phyloP scores from a whole-genome alignment of 345 rosid genomes.

The Trapa incisa region DNA sequence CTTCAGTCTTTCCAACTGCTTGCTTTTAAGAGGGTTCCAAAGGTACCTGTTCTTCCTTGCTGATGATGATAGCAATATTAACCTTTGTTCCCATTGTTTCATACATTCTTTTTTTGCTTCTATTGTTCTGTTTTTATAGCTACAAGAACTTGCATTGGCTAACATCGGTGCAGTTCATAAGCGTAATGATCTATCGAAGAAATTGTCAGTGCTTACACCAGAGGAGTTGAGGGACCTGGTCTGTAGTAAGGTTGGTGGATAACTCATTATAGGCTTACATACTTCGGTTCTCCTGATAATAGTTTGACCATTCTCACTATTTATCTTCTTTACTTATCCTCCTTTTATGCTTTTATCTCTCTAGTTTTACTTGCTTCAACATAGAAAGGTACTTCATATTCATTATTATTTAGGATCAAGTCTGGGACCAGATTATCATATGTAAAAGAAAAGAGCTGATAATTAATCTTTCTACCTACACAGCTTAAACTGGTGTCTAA shows the following conservation, averaged over 20 bases:
- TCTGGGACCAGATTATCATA: not conserved
- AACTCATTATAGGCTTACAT: conserved; percentile 5
- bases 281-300: not conserved
- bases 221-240: conserved; percentile 84
- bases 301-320: not conserved
- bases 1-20: conserved; percentile 83
- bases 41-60: conserved; percentile 31
- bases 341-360: not conserved
- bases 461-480: conserved; percentile 8
- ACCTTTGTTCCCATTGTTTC: not conserved
- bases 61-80: conserved; percentile 9
- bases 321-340: not conserved
- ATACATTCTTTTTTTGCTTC: conserved; percentile 6
- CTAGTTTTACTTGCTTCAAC: not conserved
- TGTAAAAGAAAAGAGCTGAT: not conserved
- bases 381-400: not conserved
- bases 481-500: conserved; percentile 85
- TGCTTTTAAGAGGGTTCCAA: conserved; percentile 79
- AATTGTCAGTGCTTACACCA: conserved; percentile 58
- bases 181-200: conserved; percentile 80
- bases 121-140: conserved; percentile 29
- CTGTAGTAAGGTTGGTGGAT: conserved; percentile 65
- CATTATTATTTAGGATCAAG: not conserved
- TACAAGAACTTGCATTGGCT: conserved; percentile 76
- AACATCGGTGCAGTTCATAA: conserved; percentile 79